phyloP scores from a whole-genome alignment of 306 rosid species.

The Pterocarpus santalinus region DNA sequence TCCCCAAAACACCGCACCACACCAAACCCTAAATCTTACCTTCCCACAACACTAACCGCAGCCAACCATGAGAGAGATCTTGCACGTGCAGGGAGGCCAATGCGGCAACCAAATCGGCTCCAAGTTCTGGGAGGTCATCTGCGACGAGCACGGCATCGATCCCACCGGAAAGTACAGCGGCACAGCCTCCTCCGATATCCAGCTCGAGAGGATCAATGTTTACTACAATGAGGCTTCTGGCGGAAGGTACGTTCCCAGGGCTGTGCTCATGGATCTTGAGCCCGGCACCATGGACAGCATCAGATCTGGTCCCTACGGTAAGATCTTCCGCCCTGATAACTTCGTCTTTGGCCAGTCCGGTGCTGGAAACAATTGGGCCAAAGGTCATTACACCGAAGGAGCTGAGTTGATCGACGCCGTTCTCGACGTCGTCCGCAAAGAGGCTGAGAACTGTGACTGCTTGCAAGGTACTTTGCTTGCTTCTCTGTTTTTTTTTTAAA shows the following conservation, averaged over 20 bases:
- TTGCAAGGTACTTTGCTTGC: conserved; percentile 69
- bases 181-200: conserved; percentile 64
- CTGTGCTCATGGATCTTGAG: conserved; percentile 95
- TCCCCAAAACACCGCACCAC: no score
- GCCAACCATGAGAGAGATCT: conserved; percentile 79
- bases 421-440: conserved; percentile 92
- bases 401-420: conserved; percentile 90
- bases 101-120: conserved; percentile 98
- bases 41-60: neutral
- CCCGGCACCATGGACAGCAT: conserved; percentile 97
- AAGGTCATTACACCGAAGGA: conserved; percentile 96
- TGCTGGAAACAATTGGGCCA: conserved; percentile 95
- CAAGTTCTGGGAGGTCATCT: conserved; percentile 95
- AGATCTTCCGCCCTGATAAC: conserved; percentile 92
- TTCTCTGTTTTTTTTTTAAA: neutral
- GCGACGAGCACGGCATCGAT: conserved; percentile 93
- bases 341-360: conserved; percentile 95
- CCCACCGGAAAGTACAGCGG: conserved; percentile 75
- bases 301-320: conserved; percentile 93
- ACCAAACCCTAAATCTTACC: conserved; percentile 38
- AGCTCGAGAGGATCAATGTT: conserved; percentile 87
- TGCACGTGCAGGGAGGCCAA: conserved; percentile 94
- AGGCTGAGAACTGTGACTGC: conserved; percentile 94
- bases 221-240: conserved; percentile 94
- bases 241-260: conserved; percentile 90